Conservation (phyloP, 352 stramenopile species). For the Heterotrichella gracilis region DNA sequence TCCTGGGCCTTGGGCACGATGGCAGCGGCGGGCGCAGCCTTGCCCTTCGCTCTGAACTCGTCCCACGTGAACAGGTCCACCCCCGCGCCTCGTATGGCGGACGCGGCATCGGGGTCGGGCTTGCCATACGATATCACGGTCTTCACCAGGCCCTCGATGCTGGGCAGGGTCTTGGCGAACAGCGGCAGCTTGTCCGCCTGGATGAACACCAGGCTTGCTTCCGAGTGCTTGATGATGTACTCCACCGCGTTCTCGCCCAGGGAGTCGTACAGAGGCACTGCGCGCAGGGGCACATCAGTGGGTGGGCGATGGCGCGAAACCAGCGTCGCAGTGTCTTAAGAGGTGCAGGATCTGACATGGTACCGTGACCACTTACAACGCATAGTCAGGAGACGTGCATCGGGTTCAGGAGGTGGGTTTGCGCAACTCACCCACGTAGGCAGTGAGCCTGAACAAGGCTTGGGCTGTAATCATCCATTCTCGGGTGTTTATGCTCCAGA, state of each 20-base stretch:
- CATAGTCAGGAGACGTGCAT: no score
- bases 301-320: slow-evolving; percentile 13
- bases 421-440: no score
- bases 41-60: no score
- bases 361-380: no score
- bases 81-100: no score
- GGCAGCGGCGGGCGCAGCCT: no score
- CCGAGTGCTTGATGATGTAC: slow-evolving; percentile 1
- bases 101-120: not conserved
- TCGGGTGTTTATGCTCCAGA: no score
- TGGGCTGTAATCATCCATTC: no score
- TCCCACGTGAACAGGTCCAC: no score
- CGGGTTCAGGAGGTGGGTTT: no score
- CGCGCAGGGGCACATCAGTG: slow-evolving; percentile 18
- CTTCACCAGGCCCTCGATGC: not conserved
- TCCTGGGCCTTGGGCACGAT: no score
- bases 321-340: slow-evolving; percentile 13
- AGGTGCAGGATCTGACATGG: slow-evolving; percentile 7
- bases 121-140: not conserved
- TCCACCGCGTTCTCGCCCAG: not conserved
- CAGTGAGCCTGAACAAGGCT: no score
- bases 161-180: not conserved
- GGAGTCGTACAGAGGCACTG: slow-evolving; percentile 46
- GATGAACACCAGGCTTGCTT: not conserved
- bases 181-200: slow-evolving; percentile 13